Evolutionary conservation across 805 yeast species (phyloP), one percentile per base, ranked within the genome.

Genomic region (Metschnikowia sp.): DNA sequence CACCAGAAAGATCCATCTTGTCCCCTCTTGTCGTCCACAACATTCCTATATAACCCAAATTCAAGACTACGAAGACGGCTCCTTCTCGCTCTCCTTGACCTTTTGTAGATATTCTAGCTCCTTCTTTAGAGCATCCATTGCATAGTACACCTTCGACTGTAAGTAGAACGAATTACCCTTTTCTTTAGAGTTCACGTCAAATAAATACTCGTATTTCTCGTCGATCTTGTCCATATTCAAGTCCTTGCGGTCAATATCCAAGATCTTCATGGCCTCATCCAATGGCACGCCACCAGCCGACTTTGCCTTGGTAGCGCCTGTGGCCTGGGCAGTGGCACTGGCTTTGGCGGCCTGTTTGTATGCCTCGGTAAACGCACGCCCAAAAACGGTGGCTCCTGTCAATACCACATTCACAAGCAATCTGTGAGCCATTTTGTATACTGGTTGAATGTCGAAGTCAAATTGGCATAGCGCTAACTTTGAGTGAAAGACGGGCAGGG

Each of bases 321-420:
- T 58, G 33, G 70, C 68, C 36, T 48, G 52, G 8, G 71, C 71
- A 29, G 88, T 79, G 2, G 92, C 89, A n/a, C 96, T 83, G 45
- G 91, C 91, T 44, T 92, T 88, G 13, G 98, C 97, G 2, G 96
- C 96, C 70, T 94, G 98, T 61, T 84, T 86, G 76, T 92, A 94
- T 0, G 99, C 98, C 65, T 90, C 96, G n/a, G 89, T 78, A 65
- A 94, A 94, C 0, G 99, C 99, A 58, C 88, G 81, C 48, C 98
- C 97, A 63, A 94, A 90, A 30, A 92, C 98, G 57, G 88, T 84
- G 4, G 97, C 95, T 48, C 98, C 98, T 9, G 98, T 91, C 61
- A 91, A 80, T 41, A 90, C 78, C 54, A 94, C 96, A 68, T 88
- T 92, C 54, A 88, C 88, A 46, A 92, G 63, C 48, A 95, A 78